Base-by-base conservation (phyloP, 345 rosid genomes). In the Bruguiera sexangula region DNA sequence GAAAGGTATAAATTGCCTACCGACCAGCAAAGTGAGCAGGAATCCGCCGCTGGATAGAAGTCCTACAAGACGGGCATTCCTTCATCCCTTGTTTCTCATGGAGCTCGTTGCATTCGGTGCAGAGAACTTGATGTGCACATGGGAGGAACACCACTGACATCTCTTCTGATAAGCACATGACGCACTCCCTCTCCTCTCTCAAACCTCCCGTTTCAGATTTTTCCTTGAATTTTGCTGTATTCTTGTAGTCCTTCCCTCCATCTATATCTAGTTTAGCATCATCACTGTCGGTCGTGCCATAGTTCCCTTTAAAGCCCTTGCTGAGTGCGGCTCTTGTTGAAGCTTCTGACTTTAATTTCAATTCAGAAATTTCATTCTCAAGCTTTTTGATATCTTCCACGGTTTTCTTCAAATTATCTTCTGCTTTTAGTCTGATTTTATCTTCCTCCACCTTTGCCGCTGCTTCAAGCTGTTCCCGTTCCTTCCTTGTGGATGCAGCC, bases 121-220 rank as follows among this genome's bases (percentile, higher is more conserved):
- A 85, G 0, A 89, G 79, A 15, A 87, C 86, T 69, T 83, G 87
- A 80, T 87, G 89, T 55, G 89, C 85, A 75, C 95, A 87, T 8
- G 89, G 91, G 43, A 87, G 77, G 73, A 85, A 82, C 1, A 87
- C 79, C 72, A 86, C 83, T 3, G 80, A 70, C 79, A 75, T 83
- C 78, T 85, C 89, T 66, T 85, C 88, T 19, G 85, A 72, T 54
- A 85, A 73, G 82, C 91, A 89, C 91, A 89, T 84, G 48, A 86
- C 73, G 10, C 85, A 71, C 69, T 76, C 79, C 62, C 60, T 31
- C 30, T 84, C 83, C 8, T 34, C 46, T 66, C 62, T 81, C 22
- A 73, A 15, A 26, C 69, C 79, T 37, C 64, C 56, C 1, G 4
- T 62, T 13, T 37, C 52, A 32, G 16, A 50, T 69, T 39, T 27